phyloP scores from a whole-genome alignment of 257 asterid genomes.

The Knoxia roxburghii region DNA sequence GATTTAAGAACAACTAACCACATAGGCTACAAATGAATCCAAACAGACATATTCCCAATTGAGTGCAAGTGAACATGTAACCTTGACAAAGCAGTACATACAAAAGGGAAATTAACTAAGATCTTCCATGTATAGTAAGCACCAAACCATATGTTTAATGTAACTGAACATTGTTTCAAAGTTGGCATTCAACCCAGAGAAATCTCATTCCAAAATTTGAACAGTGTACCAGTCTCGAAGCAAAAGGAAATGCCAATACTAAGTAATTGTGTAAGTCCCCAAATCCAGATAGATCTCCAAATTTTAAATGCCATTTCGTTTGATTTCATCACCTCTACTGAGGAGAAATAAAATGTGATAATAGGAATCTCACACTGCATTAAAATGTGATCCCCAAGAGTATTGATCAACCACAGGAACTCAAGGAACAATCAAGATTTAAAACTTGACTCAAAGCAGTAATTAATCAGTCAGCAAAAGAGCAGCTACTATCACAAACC shows the following conservation, averaged over 20 bases:
- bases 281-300: background rate
- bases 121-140: constrained; percentile 1
- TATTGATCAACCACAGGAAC: background rate
- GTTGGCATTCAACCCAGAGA: background rate
- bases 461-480: background rate
- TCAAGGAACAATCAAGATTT: background rate
- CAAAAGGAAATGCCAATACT: background rate
- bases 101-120: background rate
- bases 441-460: background rate
- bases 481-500: background rate
- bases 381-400: background rate
- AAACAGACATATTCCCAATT: background rate
- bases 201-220: background rate
- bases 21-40: background rate
- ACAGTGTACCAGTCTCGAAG: background rate
- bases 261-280: background rate
- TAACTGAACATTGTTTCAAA: background rate
- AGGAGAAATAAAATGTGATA: no score
- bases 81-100: background rate
- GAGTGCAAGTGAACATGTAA: background rate
- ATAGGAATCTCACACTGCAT: background rate
- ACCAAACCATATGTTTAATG: background rate
- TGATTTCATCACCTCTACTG: background rate
- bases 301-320: no score
- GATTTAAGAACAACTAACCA: background rate